Percentiles rank a stretch among this genome's conserved stretches.
phyloP scores from a whole-genome alignment of 2,329 filamentous ascomycete species.

The Scytalidium sp. region DNA sequence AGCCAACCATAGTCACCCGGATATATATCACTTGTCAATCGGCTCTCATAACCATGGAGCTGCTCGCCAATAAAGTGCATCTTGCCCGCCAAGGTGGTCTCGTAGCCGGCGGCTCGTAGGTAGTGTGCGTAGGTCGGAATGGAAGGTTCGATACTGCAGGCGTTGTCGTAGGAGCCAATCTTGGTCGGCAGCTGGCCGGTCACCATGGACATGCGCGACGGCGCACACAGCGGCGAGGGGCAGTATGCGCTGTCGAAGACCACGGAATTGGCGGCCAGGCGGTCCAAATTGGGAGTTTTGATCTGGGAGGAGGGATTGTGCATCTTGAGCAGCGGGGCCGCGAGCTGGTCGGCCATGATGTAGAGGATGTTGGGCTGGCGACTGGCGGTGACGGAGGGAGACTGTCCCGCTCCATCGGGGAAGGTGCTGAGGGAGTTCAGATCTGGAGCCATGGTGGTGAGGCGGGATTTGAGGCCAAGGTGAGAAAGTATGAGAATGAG shows the following conservation, averaged over 20 bases:
- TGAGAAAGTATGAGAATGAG: not conserved
- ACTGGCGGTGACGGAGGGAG: slow-evolving; percentile 8
- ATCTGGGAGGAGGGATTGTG: slow-evolving; percentile 87
- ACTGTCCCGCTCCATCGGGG: slow-evolving; percentile 22
- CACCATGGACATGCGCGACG: slow-evolving; percentile 92
- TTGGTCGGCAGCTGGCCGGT: slow-evolving; percentile 87
- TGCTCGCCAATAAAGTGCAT: slow-evolving; percentile 98
- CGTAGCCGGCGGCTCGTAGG: slow-evolving; percentile 78
- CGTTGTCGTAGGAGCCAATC: slow-evolving; percentile 91
- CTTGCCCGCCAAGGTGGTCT: slow-evolving; percentile 88
- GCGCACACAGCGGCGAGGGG: slow-evolving; percentile 87
- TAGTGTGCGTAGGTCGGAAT: slow-evolving; percentile 93
- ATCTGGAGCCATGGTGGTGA: slow-evolving; percentile 62
- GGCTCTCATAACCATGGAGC: slow-evolving; percentile 88
- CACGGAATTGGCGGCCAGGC: slow-evolving; percentile 75
- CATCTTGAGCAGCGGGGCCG: slow-evolving; percentile 86
- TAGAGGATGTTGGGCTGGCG: slow-evolving; percentile 75
- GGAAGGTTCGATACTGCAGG: slow-evolving; percentile 77
- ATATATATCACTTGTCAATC: slow-evolving; percentile 93
- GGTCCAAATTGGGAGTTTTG: slow-evolving; percentile 87
- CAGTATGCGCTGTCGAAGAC: slow-evolving; percentile 95
- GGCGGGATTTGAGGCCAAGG: not conserved
- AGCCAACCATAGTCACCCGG: slow-evolving; percentile 93
- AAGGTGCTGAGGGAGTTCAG: slow-evolving; percentile 59
- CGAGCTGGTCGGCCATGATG: slow-evolving; percentile 96